Percentiles rank a stretch among this genome's conserved stretches.
Conservation (phyloP, 441 rosid species). For the Melastoma candidum region DNA sequence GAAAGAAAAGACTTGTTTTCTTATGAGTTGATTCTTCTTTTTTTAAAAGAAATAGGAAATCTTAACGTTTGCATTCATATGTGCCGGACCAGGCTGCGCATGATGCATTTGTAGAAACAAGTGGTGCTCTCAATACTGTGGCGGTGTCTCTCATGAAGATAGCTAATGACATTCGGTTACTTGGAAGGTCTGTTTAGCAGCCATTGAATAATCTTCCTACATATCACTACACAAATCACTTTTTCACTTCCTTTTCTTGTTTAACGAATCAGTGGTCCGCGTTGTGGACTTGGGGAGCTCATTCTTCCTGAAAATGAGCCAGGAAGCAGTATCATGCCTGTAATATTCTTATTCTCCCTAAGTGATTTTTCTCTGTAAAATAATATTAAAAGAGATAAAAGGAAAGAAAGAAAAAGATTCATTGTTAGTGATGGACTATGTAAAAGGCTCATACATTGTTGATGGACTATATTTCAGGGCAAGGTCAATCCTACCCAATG, state of each 20-base stretch:
- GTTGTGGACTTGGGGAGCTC: constrained; percentile 98
- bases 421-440: too few relatives aligned
- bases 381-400: too few relatives aligned
- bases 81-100: constrained; percentile 68
- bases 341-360: neutral
- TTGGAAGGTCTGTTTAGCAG: constrained; percentile 57
- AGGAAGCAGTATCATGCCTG: constrained; percentile 96
- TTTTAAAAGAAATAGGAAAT: too few relatives aligned
- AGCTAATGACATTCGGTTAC: constrained; percentile 83
- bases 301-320: constrained; percentile 99
- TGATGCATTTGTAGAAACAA: constrained; percentile 94
- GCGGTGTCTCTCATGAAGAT: constrained; percentile 81
- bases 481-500: constrained; percentile 98
- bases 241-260: neutral
- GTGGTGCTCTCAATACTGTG: constrained; percentile 83
- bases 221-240: neutral
- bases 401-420: too few relatives aligned
- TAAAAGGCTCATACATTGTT: neutral
- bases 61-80: too few relatives aligned
- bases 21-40: constrained; percentile 10
- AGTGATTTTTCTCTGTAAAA: too few relatives aligned
- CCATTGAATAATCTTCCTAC: neutral
- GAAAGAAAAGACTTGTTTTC: constrained; percentile 11
- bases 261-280: constrained; percentile 64
- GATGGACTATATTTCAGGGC: constrained; percentile 47